A percentile compares a stretch with the other conserved stretches of the same genome.
These are phyloP conservation scores for Plasmopara viticola DNA, from an alignment of 352 stramenopile species.

Conservation along the genomic window DNA sequence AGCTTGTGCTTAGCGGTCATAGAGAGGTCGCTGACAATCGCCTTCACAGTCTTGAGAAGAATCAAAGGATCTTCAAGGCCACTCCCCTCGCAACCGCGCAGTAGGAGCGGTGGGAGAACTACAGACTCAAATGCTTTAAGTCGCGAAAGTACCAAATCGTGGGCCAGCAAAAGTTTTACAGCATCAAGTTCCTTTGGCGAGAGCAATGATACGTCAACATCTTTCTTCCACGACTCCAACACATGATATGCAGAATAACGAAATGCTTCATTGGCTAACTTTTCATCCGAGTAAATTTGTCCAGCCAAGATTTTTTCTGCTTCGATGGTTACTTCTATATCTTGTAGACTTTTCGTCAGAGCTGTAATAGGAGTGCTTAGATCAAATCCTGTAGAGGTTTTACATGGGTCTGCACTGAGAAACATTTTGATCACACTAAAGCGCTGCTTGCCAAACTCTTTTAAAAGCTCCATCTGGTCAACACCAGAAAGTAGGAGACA, in stretches of 20 bases:
- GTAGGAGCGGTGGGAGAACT: slow-evolving; percentile 46
- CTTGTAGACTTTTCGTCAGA: slow-evolving; percentile 30
- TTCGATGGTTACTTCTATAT: slow-evolving; percentile 53
- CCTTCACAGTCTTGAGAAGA: slow-evolving; percentile 37
- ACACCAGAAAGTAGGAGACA: slow-evolving; percentile 54
- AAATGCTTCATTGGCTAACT: slow-evolving; percentile 57
- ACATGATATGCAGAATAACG: slow-evolving; percentile 43
- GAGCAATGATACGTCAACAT: slow-evolving; percentile 25
- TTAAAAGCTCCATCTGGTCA: slow-evolving; percentile 43
- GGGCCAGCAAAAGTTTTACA: slow-evolving; percentile 53
- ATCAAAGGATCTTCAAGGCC: slow-evolving; percentile 62
- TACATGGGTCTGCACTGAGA: slow-evolving; percentile 26
- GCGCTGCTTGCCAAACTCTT: slow-evolving; percentile 63
- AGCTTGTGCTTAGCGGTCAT: slow-evolving; percentile 50
- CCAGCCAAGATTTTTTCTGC: slow-evolving; percentile 48
- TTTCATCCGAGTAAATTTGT: slow-evolving; percentile 53
- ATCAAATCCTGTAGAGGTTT: slow-evolving; percentile 35
- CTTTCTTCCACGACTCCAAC: slow-evolving; percentile 46
- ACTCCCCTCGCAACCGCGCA: slow-evolving; percentile 58
- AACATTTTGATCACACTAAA: slow-evolving; percentile 59
- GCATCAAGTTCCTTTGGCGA: slow-evolving; percentile 25
- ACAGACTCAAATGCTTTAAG: slow-evolving; percentile 31
- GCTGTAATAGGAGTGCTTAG: slow-evolving; percentile 24
- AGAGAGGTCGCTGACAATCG: slow-evolving; percentile 38
- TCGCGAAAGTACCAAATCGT: slow-evolving; percentile 40